A percentile compares a stretch with the other conserved stretches of the same genome.
Conservation (phyloP, 164 flowering plant species). For the Kingdonia uniflora region DNA sequence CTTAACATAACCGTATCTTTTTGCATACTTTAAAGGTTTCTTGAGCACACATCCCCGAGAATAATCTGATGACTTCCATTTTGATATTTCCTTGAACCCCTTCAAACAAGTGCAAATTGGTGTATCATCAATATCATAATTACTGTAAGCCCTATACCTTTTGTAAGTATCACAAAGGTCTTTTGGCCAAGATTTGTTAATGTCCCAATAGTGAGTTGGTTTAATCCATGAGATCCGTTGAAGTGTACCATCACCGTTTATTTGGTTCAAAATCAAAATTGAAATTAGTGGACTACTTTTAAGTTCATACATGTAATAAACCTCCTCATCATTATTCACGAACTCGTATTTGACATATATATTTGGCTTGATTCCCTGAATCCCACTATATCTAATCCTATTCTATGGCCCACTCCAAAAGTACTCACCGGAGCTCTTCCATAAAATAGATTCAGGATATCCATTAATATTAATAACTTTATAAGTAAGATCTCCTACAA, state of each 20-base stretch:
- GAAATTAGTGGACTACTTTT: constrained; percentile 5
- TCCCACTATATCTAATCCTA: constrained; percentile 18
- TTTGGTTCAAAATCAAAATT: constrained; percentile 5
- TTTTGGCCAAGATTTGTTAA: not conserved
- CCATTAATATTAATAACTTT: constrained; percentile 16
- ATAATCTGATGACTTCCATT: not conserved
- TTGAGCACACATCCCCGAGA: constrained; percentile 2
- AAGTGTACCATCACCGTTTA: not conserved
- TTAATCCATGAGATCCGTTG: constrained; percentile 7
- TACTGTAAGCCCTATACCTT: constrained; percentile 1
- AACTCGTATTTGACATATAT: not conserved
- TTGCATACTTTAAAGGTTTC: constrained; percentile 1
- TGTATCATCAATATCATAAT: not conserved
- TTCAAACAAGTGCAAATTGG: constrained; percentile 7
- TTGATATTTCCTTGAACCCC: constrained; percentile 3
- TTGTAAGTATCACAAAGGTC: constrained; percentile 9
- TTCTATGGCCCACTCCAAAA: constrained; percentile 24
- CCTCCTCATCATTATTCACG: no score
- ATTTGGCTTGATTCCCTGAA: constrained; percentile 6
- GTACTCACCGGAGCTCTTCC: constrained; percentile 2
- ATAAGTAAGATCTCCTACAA: constrained; percentile 15
- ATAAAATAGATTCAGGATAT: constrained; percentile 15
- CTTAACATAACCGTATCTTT: constrained; percentile 1
- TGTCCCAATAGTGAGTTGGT: constrained; percentile 1
- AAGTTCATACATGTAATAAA: constrained; percentile 8